phyloP scores from a whole-genome alignment of 345 rosid genomes.

The Clausena lansium region DNA sequence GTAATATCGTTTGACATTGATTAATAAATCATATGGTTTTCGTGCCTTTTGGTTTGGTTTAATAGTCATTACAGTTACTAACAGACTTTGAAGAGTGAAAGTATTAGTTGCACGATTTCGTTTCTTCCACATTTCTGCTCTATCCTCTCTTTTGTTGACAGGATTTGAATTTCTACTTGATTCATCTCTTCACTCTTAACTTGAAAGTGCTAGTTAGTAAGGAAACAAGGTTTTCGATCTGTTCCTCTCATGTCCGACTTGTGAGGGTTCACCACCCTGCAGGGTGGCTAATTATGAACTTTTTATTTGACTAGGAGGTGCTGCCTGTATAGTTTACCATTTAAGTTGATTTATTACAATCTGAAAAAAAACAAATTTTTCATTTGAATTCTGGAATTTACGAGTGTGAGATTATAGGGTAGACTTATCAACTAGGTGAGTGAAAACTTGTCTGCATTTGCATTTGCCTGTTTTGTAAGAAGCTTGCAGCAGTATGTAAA shows the following conservation, averaged over 20 bases:
- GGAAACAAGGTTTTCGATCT: not conserved
- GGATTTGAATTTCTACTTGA: not conserved
- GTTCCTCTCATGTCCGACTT: not conserved
- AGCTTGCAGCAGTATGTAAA: not conserved
- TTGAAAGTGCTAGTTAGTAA: not conserved
- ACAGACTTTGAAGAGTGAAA: not conserved
- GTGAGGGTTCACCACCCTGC: not conserved
- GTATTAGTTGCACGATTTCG: not conserved
- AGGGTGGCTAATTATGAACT: not conserved
- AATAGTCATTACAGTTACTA: not conserved
- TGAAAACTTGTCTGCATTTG: not conserved
- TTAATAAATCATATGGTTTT: not conserved
- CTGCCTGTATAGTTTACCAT: not conserved
- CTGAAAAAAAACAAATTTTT: not conserved
- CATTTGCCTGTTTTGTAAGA: not conserved
- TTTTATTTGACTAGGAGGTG: not conserved
- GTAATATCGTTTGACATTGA: not conserved
- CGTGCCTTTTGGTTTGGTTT: not conserved
- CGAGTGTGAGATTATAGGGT: not conserved
- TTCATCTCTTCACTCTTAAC: not conserved
- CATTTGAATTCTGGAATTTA: not conserved
- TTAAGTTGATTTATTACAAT: not conserved
- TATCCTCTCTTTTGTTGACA: not conserved
- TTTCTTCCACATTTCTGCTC: not conserved
- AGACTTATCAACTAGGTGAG: not conserved